phyloP scores from a whole-genome alignment of 2,329 filamentous ascomycete species.

The Fonsecaea pedrosoi region DNA sequence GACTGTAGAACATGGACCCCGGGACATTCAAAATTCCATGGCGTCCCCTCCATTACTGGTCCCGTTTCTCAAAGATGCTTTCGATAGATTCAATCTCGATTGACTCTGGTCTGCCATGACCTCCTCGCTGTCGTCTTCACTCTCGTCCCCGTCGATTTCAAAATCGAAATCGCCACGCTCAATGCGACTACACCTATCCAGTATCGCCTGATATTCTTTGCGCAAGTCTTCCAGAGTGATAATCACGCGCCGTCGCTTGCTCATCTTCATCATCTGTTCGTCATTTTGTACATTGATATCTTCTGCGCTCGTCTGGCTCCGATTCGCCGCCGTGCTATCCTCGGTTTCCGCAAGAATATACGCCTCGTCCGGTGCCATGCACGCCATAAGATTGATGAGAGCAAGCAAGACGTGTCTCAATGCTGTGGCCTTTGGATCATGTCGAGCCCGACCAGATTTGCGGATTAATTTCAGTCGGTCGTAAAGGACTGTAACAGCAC shows the following conservation, averaged over 20 bases:
- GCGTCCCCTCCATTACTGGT: slow-evolving; percentile 9
- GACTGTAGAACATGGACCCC: neutral
- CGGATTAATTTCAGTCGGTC: slow-evolving; percentile 44
- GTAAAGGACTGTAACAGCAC: slow-evolving; percentile 62
- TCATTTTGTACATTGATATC: slow-evolving; percentile 18
- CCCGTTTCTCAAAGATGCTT: slow-evolving; percentile 9
- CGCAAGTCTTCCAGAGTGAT: slow-evolving; percentile 85
- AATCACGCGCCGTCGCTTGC: slow-evolving; percentile 65
- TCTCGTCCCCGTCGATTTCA: slow-evolving; percentile 46
- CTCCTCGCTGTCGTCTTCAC: slow-evolving; percentile 32
- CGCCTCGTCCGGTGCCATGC: slow-evolving; percentile 78
- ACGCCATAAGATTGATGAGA: slow-evolving; percentile 90
- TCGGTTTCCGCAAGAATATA: slow-evolving; percentile 66
- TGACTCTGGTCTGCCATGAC: slow-evolving; percentile 18
- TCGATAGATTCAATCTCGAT: slow-evolving; percentile 33
- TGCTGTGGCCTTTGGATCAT: slow-evolving; percentile 60
- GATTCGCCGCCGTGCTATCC: slow-evolving; percentile 8
- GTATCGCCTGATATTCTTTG: slow-evolving; percentile 85
- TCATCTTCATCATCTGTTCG: slow-evolving; percentile 1
- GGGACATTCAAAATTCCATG: slow-evolving; percentile 21
- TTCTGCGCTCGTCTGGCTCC: slow-evolving; percentile 8
- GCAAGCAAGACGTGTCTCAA: slow-evolving; percentile 77
- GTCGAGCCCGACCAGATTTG: slow-evolving; percentile 41
- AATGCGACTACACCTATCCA: slow-evolving; percentile 87
- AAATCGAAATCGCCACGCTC: slow-evolving; percentile 90